phyloP scores from a whole-genome alignment of 202 grass and related monocot genomes.

The Brachypodium distachyon region DNA sequence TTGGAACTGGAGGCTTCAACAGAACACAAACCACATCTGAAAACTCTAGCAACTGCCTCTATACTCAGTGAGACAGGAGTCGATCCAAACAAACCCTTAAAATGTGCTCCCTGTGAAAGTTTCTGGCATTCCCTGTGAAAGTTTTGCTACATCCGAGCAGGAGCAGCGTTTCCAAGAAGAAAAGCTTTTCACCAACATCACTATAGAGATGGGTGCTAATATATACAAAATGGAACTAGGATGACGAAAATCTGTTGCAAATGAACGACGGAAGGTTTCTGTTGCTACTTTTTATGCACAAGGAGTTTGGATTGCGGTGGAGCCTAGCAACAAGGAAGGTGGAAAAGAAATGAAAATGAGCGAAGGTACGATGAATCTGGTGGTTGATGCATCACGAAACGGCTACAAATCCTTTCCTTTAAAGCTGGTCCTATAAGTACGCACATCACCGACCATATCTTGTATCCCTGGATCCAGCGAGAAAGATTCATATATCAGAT shows the following conservation, averaged over 20 bases:
- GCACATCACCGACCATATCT: conserved; percentile 40
- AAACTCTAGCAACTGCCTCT: neutral
- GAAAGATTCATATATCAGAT: neutral
- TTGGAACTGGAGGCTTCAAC: neutral
- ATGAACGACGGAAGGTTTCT: conserved; percentile 18
- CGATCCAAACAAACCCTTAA: neutral
- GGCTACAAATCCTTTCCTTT: conserved; percentile 10
- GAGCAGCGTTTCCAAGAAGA: conserved; percentile 3
- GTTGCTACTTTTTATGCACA: conserved; percentile 62
- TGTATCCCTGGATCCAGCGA: conserved; percentile 38
- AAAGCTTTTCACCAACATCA: conserved; percentile 38
- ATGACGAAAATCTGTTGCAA: conserved; percentile 22
- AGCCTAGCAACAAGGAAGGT: conserved; percentile 17
- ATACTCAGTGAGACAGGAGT: neutral
- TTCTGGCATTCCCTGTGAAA: conserved; percentile 11
- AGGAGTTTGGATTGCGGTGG: conserved; percentile 8
- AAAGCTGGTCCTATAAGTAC: conserved; percentile 12
- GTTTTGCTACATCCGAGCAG: conserved; percentile 10
- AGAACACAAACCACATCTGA: neutral
- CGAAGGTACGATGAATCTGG: conserved; percentile 1
- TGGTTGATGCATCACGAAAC: conserved; percentile 6
- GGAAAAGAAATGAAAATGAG: conserved; percentile 15
- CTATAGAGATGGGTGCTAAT: conserved; percentile 43
- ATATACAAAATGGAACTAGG: conserved; percentile 38
- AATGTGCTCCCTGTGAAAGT: neutral